These are phyloP conservation scores for Pelargonium citronellum DNA, from an alignment of 441 rosid genomes.

Conservation along the genomic window DNA sequence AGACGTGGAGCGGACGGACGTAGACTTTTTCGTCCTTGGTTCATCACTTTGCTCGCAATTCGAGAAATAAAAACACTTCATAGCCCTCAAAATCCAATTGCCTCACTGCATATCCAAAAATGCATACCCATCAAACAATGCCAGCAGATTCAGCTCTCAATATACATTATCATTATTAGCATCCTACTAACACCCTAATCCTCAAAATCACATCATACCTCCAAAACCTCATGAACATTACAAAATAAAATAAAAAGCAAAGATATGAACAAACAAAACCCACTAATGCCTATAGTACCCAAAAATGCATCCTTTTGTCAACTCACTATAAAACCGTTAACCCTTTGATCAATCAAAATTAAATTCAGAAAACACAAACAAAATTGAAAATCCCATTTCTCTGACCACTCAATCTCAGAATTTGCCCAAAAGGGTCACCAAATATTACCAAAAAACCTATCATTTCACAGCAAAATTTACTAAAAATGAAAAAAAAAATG, in stretches of 20 bases:
- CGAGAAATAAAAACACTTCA: slow-evolving; percentile 73
- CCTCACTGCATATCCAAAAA: slow-evolving; percentile 28
- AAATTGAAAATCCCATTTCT: no score
- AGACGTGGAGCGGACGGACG: slow-evolving; percentile 31
- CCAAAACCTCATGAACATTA: not conserved
- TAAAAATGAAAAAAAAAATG: not conserved
- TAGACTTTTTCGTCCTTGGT: slow-evolving; percentile 32
- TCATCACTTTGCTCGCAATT: slow-evolving; percentile 49
- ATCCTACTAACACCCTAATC: not conserved
- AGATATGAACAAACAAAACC: not conserved
- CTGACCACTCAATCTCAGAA: no score
- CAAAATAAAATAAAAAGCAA: not conserved
- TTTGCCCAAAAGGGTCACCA: no score
- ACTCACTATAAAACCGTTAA: not conserved
- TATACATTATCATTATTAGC: not conserved
- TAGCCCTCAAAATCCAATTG: slow-evolving; percentile 28
- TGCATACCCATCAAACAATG: not conserved
- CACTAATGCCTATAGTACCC: not conserved
- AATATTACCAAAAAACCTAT: no score
- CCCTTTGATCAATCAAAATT: not conserved
- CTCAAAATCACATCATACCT: not conserved
- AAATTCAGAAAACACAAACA: no score
- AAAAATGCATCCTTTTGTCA: not conserved
- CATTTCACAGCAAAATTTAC: not conserved
- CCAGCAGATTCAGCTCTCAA: not conserved